These are phyloP conservation scores for Huntiella abstrusa DNA, from an alignment of 2,329 filamentous ascomycete species.

Conservation along the genomic window DNA sequence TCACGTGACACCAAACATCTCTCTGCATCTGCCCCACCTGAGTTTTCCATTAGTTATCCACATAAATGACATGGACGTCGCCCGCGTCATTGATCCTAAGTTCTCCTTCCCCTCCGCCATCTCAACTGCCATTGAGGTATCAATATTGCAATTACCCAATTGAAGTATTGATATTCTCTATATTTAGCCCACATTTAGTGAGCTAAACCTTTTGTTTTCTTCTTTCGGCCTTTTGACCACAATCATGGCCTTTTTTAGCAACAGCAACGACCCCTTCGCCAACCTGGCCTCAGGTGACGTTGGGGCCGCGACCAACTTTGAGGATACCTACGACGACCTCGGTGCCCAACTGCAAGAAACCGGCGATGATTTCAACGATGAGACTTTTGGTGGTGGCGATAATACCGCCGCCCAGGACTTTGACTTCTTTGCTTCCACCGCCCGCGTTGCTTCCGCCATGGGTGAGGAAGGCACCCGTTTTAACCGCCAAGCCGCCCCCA, in stretches of 20 bases:
- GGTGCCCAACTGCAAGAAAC: conserved; percentile 81
- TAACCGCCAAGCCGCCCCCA: conserved; percentile 42
- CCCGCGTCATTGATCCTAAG: too few species aligned
- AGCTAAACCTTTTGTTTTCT: too few species aligned
- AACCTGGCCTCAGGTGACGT: conserved; percentile 47
- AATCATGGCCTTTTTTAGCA: conserved; percentile 80
- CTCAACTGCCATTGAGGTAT: too few species aligned
- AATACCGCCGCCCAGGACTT: conserved; percentile 71
- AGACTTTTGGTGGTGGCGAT: conserved; percentile 54
- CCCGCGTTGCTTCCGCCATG: conserved; percentile 67
- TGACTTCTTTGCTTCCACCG: conserved; percentile 89
- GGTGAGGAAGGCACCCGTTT: conserved; percentile 82
- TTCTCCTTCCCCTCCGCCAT: too few species aligned
- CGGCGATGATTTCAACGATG: conserved; percentile 89
- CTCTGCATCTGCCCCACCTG: too few species aligned
- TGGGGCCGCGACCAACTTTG: conserved; percentile 53
- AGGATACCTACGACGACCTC: conserved; percentile 91
- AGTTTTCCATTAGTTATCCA: too few species aligned
- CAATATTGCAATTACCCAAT: too few species aligned
- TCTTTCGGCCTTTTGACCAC: not conserved
- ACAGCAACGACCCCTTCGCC: conserved; percentile 74
- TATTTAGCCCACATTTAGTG: too few species aligned
- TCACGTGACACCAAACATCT: too few species aligned
- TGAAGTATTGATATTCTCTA: too few species aligned
- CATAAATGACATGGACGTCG: too few species aligned